Conservation (phyloP, 441 rosid species). For the Croton laevigatus region DNA sequence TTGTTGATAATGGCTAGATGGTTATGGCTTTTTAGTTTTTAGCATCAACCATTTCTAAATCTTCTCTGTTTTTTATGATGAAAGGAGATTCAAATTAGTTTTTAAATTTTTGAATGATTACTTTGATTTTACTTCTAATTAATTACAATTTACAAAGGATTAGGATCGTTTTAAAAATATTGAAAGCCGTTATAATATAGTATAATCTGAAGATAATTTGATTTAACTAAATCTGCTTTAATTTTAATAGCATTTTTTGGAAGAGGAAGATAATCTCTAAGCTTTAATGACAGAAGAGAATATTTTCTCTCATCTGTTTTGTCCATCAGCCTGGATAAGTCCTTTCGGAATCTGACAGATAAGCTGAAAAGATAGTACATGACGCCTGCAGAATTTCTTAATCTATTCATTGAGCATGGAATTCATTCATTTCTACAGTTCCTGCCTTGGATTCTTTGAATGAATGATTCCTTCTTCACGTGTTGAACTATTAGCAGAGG, state of each 20-base stretch:
- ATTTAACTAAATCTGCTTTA: neutral
- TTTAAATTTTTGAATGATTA: neutral
- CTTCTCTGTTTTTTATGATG: neutral
- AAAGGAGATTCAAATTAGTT: neutral
- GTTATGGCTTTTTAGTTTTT: neutral
- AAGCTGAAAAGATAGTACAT: neutral
- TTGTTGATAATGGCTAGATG: neutral
- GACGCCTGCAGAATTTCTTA: constrained; percentile 21
- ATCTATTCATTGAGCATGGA: neutral
- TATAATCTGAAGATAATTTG: neutral
- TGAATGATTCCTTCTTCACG: neutral
- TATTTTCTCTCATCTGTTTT: neutral
- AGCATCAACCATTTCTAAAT: neutral
- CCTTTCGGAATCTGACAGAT: constrained; percentile 13
- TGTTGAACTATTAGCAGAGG: neutral
- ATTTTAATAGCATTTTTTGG: neutral
- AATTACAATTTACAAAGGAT: neutral
- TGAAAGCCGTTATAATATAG: neutral
- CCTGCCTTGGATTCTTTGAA: constrained; percentile 1
- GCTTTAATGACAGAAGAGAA: neutral
- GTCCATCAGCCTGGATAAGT: neutral
- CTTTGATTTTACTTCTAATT: neutral
- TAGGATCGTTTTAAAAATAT: neutral
- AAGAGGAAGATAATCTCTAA: neutral
- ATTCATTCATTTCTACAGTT: neutral